These are phyloP conservation scores for Apophysomyces variabilis DNA, from an alignment of 371 early-diverging fungal genomes.

Conservation along the genomic window DNA sequence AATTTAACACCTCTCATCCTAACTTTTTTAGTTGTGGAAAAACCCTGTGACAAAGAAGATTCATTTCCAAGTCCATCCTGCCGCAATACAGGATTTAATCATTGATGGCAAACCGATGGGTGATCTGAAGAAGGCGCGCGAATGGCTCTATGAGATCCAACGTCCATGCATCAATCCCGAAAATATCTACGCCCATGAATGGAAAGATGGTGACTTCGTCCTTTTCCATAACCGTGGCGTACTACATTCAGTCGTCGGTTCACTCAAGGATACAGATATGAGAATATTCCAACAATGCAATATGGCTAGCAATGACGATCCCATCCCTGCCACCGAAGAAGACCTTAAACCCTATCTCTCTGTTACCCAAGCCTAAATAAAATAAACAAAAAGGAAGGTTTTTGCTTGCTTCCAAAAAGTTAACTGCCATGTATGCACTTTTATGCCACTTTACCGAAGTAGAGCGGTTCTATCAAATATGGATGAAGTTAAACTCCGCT, in stretches of 20 bases:
- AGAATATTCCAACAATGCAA: conserved; percentile 58
- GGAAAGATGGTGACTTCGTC: conserved; percentile 55
- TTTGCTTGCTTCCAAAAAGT: neutral
- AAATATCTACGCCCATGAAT: conserved; percentile 54
- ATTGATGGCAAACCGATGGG: conserved; percentile 55
- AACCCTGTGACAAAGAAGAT: conserved; percentile 55
- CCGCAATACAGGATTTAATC: conserved; percentile 51
- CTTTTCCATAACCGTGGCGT: conserved; percentile 57
- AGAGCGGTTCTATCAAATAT: no score
- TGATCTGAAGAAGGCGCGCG: conserved; percentile 50
- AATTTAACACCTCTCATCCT: no score
- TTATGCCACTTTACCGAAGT: no score
- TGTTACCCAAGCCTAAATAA: neutral
- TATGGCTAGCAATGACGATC: conserved; percentile 45
- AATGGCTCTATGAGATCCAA: conserved; percentile 46
- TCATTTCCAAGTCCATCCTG: conserved; percentile 54
- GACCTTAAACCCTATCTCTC: conserved; percentile 46
- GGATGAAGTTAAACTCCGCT: no score
- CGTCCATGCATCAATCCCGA: conserved; percentile 52
- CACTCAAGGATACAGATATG: conserved; percentile 40
- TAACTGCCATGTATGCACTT: no score
- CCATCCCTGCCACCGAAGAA: conserved; percentile 47
- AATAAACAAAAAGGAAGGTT: neutral
- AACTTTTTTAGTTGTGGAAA: conserved; percentile 44
- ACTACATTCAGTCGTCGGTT: conserved; percentile 53